These are phyloP conservation scores for Coniochaeta hoffmannii DNA, from an alignment of 2,329 filamentous ascomycete species.

Conservation along the genomic window DNA sequence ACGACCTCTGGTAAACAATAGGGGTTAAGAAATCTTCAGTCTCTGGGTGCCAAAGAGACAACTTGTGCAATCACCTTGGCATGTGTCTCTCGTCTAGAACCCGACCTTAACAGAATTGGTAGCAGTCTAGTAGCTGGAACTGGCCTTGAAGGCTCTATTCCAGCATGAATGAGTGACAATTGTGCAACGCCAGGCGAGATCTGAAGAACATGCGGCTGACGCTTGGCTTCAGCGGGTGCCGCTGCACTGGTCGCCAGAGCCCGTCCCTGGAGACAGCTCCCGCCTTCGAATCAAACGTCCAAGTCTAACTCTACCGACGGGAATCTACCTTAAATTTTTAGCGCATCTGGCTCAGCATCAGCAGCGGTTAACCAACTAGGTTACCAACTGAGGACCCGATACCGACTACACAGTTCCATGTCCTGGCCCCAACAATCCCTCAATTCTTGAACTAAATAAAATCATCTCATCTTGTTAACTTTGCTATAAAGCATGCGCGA, in stretches of 20 bases:
- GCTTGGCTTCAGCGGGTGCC: background rate
- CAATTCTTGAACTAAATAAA: background rate
- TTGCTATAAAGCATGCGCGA: background rate
- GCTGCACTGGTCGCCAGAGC: background rate
- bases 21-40: too few relatives aligned
- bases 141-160: background rate
- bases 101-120: background rate
- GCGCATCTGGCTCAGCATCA: background rate
- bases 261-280: background rate
- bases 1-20: too few relatives aligned
- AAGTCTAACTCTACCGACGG: background rate
- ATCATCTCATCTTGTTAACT: background rate
- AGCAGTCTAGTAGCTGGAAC: too few relatives aligned
- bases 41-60: too few relatives aligned
- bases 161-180: background rate
- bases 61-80: background rate
- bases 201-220: background rate
- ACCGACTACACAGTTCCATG: background rate
- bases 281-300: too few relatives aligned
- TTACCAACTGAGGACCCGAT: too few relatives aligned
- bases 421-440: background rate
- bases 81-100: background rate
- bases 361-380: background rate
- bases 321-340: background rate
- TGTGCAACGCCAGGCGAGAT: background rate